Percentiles rank a stretch among this genome's conserved stretches.
Conservation (phyloP, 352 stramenopile genomes). For the Pythium guiyangense region DNA sequence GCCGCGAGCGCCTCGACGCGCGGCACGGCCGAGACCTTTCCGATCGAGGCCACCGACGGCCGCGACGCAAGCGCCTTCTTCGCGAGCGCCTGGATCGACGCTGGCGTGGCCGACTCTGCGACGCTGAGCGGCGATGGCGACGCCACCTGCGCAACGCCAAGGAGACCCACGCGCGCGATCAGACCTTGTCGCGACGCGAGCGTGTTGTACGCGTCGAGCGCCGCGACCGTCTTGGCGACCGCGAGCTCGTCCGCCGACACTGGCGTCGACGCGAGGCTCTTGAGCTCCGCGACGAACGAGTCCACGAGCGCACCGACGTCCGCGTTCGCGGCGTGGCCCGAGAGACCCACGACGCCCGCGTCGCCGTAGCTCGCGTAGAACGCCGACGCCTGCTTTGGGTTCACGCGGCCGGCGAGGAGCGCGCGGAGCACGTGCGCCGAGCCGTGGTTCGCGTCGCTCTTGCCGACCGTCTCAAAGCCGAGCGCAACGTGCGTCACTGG, state of each 20-base stretch:
- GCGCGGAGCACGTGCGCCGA: constrained; percentile 65
- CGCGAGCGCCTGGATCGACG: constrained; percentile 71
- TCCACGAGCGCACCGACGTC: constrained; percentile 61
- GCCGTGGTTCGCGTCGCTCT: constrained; percentile 33
- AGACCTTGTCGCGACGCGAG: constrained; percentile 37
- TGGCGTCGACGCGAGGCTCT: constrained; percentile 56
- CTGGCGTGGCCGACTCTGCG: constrained; percentile 42
- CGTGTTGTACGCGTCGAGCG: constrained; percentile 33
- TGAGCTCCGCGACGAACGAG: constrained; percentile 68
- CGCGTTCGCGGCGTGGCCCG: constrained; percentile 43
- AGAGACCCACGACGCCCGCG: constrained; percentile 53
- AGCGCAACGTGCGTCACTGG: constrained; percentile 71
- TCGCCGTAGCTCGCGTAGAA: constrained; percentile 70
- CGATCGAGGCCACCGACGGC: constrained; percentile 73
- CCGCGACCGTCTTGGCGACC: constrained; percentile 62
- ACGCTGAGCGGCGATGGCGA: constrained; percentile 24
- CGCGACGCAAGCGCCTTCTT: constrained; percentile 67
- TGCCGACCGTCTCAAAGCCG: constrained; percentile 55
- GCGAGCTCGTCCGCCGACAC: constrained; percentile 69
- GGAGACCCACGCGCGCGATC: constrained; percentile 36
- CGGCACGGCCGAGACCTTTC: constrained; percentile 64
- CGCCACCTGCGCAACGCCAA: constrained; percentile 39
- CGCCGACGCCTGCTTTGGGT: constrained; percentile 52
- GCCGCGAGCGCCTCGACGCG: constrained; percentile 64
- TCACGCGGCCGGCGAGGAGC: constrained; percentile 51